A percentile compares a stretch with the other conserved stretches of the same genome.
These are phyloP conservation scores for Xerocomus minutiporus DNA, from an alignment of 1,284 basidiomycete species.

Conservation along the genomic window DNA sequence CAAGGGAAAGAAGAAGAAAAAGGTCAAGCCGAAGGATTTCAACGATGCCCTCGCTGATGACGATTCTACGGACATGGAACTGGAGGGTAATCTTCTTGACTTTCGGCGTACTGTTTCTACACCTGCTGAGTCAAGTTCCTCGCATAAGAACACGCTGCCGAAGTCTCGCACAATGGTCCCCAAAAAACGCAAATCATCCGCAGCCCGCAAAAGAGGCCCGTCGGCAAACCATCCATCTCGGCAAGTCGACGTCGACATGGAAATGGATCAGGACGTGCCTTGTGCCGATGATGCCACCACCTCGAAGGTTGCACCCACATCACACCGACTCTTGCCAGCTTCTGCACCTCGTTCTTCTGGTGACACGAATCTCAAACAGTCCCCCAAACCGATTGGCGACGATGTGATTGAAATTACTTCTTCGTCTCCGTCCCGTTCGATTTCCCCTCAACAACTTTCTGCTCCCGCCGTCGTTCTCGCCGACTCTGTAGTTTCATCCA, in stretches of 20 bases:
- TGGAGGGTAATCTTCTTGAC: constrained; percentile 45
- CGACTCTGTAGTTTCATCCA: neutral
- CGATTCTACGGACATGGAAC: constrained; percentile 58
- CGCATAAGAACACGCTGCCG: constrained; percentile 32
- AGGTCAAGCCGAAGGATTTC: constrained; percentile 37
- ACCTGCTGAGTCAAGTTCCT: constrained; percentile 30
- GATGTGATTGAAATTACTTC: constrained; percentile 32
- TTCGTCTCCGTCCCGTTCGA: constrained; percentile 23
- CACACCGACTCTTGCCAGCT: constrained; percentile 10
- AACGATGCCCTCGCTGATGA: constrained; percentile 47
- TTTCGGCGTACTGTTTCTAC: constrained; percentile 50
- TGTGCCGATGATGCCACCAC: constrained; percentile 1
- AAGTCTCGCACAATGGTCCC: constrained; percentile 35
- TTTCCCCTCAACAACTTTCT: constrained; percentile 8
- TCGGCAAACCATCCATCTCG: constrained; percentile 40
- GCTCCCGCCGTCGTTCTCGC: neutral
- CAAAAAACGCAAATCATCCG: constrained; percentile 27
- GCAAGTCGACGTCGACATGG: constrained; percentile 47
- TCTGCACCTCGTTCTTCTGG: constrained; percentile 22
- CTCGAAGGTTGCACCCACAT: neutral
- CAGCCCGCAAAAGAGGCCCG: constrained; percentile 29
- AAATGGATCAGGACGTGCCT: constrained; percentile 40
- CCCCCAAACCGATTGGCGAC: neutral
- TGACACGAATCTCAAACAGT: constrained; percentile 20
- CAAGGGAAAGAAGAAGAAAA: constrained; percentile 40